Percentiles rank a stretch among this genome's conserved stretches.
These are phyloP conservation scores for Jackrogersella minutella DNA, from an alignment of 495 filamentous ascomycete genomes.

Conservation along the genomic window DNA sequence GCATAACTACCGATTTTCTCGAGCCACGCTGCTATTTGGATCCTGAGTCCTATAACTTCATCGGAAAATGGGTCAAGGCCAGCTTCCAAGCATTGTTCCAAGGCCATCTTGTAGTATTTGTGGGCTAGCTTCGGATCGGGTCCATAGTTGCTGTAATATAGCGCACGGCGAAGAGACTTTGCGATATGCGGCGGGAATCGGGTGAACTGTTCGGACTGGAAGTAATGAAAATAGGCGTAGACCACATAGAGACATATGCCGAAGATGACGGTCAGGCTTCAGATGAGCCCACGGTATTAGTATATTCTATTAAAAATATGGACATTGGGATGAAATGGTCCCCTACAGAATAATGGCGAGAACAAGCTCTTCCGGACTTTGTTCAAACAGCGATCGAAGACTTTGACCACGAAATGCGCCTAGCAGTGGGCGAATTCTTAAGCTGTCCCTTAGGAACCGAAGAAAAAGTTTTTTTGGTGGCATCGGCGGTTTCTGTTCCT, in stretches of 20 bases:
- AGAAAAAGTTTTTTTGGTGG: constrained; percentile 41
- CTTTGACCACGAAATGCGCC: constrained; percentile 46
- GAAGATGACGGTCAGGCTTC: constrained; percentile 56
- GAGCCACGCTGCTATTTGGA: constrained; percentile 78
- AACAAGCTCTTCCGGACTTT: constrained; percentile 53
- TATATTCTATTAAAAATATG: neutral
- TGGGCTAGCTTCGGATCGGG: constrained; percentile 76
- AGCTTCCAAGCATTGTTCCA: constrained; percentile 71
- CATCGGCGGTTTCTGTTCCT: constrained; percentile 32
- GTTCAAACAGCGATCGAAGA: constrained; percentile 45
- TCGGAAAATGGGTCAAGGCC: constrained; percentile 87
- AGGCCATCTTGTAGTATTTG: constrained; percentile 79
- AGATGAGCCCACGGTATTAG: constrained; percentile 26
- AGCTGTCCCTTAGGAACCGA: constrained; percentile 42
- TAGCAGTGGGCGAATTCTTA: constrained; percentile 46
- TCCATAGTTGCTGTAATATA: constrained; percentile 83
- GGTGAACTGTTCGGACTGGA: constrained; percentile 62
- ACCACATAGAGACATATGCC: constrained; percentile 62
- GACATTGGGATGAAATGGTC: neutral
- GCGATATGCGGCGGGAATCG: constrained; percentile 84
- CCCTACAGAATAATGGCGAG: constrained; percentile 45
- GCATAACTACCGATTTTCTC: constrained; percentile 73
- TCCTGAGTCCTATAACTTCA: constrained; percentile 87
- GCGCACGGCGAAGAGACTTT: constrained; percentile 78
- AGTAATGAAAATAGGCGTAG: constrained; percentile 74